phyloP scores from a whole-genome alignment of 2,329 filamentous ascomycete genomes.

The Scedosporium dehoogii region DNA sequence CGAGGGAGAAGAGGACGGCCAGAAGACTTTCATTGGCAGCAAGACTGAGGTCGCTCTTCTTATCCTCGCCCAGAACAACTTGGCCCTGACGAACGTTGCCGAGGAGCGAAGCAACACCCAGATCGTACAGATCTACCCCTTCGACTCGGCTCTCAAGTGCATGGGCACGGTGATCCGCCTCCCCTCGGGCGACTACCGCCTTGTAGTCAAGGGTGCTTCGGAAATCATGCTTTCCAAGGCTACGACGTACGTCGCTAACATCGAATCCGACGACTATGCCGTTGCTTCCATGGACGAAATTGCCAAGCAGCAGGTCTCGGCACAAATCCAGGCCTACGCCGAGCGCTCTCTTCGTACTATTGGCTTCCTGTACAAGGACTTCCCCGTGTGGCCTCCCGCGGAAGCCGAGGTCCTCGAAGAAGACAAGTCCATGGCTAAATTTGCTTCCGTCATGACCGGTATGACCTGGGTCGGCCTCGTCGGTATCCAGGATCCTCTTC shows the following conservation, averaged over 20 bases:
- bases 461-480: slow-evolving; percentile 56
- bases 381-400: slow-evolving; percentile 26
- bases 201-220: slow-evolving; percentile 46
- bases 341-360: slow-evolving; percentile 65
- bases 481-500: slow-evolving; percentile 55
- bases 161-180: slow-evolving; percentile 45
- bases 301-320: slow-evolving; percentile 42
- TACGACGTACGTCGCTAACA: slow-evolving; percentile 27
- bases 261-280: slow-evolving; percentile 13
- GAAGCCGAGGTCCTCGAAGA: slow-evolving; percentile 25
- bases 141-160: slow-evolving; percentile 44
- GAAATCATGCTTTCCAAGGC: slow-evolving; percentile 35
- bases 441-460: slow-evolving; percentile 38
- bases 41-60: slow-evolving; percentile 47
- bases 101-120: slow-evolving; percentile 36
- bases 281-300: slow-evolving; percentile 31
- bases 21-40: slow-evolving; percentile 39
- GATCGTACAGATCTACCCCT: slow-evolving; percentile 38
- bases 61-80: slow-evolving; percentile 35
- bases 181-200: slow-evolving; percentile 28
- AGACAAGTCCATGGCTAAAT: slow-evolving; percentile 30
- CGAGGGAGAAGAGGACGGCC: slow-evolving; percentile 36
- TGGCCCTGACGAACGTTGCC: slow-evolving; percentile 35
- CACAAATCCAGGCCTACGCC: slow-evolving; percentile 49
- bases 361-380: slow-evolving; percentile 64